A percentile compares a stretch with the other conserved stretches of the same genome.
Conservation (phyloP, 2,329 filamentous ascomycete genomes). For the Xylariaceae sp. region DNA sequence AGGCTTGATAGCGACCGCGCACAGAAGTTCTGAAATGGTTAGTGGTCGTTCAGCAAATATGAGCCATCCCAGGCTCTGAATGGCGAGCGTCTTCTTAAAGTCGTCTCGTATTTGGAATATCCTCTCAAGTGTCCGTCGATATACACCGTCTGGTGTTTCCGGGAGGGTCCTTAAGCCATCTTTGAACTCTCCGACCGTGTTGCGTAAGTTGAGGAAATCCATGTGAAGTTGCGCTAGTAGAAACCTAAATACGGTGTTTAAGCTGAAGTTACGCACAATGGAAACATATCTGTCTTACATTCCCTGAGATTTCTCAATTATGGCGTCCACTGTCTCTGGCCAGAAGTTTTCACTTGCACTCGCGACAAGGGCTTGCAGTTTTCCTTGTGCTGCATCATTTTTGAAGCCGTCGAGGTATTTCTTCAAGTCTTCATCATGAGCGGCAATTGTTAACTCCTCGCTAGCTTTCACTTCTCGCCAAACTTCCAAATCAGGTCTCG, state of each 20-base stretch:
- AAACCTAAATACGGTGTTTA: conserved; percentile 1
- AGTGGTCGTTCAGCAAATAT: conserved; percentile 3
- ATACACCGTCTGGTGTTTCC: conserved; percentile 2
- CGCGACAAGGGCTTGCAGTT: neutral
- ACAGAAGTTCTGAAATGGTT: conserved; percentile 6
- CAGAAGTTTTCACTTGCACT: neutral
- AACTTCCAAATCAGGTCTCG: conserved; percentile 1
- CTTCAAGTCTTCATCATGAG: conserved; percentile 4
- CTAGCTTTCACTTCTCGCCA: neutral
- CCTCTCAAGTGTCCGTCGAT: conserved; percentile 4
- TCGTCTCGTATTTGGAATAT: neutral
- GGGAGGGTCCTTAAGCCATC: conserved; percentile 2
- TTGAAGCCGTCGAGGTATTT: neutral
- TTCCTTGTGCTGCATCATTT: neutral
- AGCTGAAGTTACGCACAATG: neutral
- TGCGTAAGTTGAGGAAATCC: neutral
- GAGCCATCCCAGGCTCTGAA: conserved; percentile 5
- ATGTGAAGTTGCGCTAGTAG: conserved; percentile 8
- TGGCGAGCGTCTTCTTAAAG: neutral
- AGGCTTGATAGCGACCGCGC: conserved; percentile 1
- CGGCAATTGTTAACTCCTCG: neutral
- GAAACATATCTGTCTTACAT: conserved; percentile 1
- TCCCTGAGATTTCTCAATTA: conserved; percentile 5
- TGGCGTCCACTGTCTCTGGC: neutral
- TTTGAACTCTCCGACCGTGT: neutral